A percentile compares a stretch with the other conserved stretches of the same genome.
Conservation (phyloP, 257 asterid species). For the Ligustrum vulgare region DNA sequence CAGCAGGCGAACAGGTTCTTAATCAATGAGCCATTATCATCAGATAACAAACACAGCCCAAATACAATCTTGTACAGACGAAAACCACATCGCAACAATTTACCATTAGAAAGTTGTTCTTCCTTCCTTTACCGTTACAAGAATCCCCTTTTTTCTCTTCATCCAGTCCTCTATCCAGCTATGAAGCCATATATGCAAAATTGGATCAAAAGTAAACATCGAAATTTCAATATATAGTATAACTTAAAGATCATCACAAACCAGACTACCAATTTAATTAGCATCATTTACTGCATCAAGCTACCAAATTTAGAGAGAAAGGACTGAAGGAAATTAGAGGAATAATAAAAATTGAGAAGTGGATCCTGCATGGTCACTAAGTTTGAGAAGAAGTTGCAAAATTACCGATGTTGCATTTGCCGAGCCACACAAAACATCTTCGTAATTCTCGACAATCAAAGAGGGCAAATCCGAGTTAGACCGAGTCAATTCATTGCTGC, state of each 20-base stretch:
- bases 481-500: constrained; percentile 42
- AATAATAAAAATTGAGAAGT: background rate
- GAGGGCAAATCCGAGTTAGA: constrained; percentile 44
- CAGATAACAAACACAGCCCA: background rate
- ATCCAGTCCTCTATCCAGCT: constrained; percentile 10
- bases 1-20: background rate
- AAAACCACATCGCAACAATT: background rate
- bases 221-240: background rate
- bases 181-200: background rate
- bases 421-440: constrained; percentile 19
- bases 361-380: background rate
- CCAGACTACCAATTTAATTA: constrained; percentile 17
- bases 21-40: constrained; percentile 13
- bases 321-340: background rate
- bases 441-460: constrained; percentile 36
- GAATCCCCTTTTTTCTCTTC: constrained; percentile 17
- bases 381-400: background rate
- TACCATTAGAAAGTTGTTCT: background rate
- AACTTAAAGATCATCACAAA: background rate
- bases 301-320: background rate
- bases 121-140: background rate
- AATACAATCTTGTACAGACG: background rate
- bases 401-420: constrained; percentile 36
- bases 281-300: constrained; percentile 15
- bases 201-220: background rate